These are phyloP conservation scores for Ceratocystis alfenasii DNA, from an alignment of 2,329 filamentous ascomycete genomes.

Conservation along the genomic window DNA sequence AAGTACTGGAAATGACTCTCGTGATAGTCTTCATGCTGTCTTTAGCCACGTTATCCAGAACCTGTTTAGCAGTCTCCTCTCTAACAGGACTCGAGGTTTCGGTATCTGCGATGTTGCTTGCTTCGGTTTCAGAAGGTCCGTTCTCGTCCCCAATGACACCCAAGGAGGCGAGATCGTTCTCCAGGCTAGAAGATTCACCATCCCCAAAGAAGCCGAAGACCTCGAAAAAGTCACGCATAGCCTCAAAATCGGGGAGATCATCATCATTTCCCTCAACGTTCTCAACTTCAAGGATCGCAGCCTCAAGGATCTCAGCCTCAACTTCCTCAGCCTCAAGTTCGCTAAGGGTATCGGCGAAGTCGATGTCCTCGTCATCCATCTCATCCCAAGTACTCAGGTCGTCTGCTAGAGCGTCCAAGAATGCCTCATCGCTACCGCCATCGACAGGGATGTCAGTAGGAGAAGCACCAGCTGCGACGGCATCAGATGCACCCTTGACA, in stretches of 20 bases:
- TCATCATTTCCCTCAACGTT: background rate
- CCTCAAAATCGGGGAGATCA: background rate
- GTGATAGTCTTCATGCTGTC: background rate
- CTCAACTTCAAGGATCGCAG: no score
- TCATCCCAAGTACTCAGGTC: no score
- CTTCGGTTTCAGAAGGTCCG: no score
- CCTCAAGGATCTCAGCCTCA: background rate
- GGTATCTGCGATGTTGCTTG: no score
- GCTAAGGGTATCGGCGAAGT: background rate
- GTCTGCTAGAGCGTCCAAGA: no score
- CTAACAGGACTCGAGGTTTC: no score
- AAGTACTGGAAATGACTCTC: background rate
- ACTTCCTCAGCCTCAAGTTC: background rate
- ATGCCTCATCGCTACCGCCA: no score
- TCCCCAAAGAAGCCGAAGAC: background rate
- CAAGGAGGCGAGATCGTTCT: no score
- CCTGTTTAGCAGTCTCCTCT: accelerated
- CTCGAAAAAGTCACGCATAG: no score
- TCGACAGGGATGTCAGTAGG: no score
- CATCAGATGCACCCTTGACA: slow-evolving; percentile 10
- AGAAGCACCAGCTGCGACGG: background rate
- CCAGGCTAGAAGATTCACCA: background rate
- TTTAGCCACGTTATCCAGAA: no score
- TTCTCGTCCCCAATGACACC: no score
- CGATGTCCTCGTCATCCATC: background rate